Evolutionary conservation across 202 grass and related monocot genomes (phyloP).

Genomic region (Eragrostis tef): DNA sequence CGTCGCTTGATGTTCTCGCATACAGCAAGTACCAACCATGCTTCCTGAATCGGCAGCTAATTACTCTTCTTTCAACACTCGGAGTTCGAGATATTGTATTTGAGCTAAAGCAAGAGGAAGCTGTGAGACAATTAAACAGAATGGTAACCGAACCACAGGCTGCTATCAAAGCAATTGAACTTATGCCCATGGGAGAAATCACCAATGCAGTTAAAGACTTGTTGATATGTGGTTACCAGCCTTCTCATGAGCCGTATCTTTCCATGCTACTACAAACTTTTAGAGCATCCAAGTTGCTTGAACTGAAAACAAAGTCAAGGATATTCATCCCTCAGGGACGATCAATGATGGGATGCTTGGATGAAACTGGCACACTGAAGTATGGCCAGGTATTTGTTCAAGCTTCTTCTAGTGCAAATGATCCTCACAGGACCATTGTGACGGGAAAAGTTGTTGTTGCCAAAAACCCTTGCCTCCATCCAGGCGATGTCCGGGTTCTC

Average conservation of each 20-base stretch:
- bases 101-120: slow-evolving; percentile 72
- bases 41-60: slow-evolving; percentile 82
- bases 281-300: slow-evolving; percentile 71
- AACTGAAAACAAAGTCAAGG: slow-evolving; percentile 79
- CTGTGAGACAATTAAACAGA: slow-evolving; percentile 56
- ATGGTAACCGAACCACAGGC: slow-evolving; percentile 69
- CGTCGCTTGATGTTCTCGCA: slow-evolving; percentile 81
- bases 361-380: slow-evolving; percentile 72
- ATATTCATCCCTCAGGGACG: slow-evolving; percentile 76
- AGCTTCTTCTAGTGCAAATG: slow-evolving; percentile 50
- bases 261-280: slow-evolving; percentile 83
- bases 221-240: slow-evolving; percentile 70
- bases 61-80: slow-evolving; percentile 86
- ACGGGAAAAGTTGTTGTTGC: slow-evolving; percentile 68
- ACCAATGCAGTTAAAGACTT: slow-evolving; percentile 77
- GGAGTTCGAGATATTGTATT: slow-evolving; percentile 68
- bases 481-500: slow-evolving; percentile 79
- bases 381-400: slow-evolving; percentile 82
- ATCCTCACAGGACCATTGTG: slow-evolving; percentile 29
- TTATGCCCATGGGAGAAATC: slow-evolving; percentile 77
- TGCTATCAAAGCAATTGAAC: slow-evolving; percentile 68
- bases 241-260: slow-evolving; percentile 78
- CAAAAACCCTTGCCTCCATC: slow-evolving; percentile 95
- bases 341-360: slow-evolving; percentile 91
- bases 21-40: slow-evolving; percentile 89